These are phyloP conservation scores for Phyllosticta citribraziliensis DNA, from an alignment of 2,329 filamentous ascomycete genomes.

Conservation along the genomic window DNA sequence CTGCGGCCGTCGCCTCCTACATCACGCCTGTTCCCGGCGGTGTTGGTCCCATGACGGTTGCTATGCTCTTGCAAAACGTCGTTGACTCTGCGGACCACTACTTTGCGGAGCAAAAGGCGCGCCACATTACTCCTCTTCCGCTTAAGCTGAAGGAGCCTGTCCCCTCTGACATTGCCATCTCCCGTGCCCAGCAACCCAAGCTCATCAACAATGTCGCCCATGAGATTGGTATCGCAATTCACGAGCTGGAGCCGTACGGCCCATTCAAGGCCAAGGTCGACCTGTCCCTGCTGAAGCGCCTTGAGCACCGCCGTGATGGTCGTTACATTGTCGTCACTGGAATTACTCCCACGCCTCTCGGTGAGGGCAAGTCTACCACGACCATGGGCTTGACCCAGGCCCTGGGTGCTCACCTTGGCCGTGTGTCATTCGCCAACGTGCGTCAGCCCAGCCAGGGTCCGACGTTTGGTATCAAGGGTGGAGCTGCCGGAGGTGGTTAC, in stretches of 20 bases:
- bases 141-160: slow-evolving; percentile 71
- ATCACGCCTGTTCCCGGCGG: slow-evolving; percentile 96
- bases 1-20: slow-evolving; percentile 73
- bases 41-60: slow-evolving; percentile 97
- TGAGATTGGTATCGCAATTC: slow-evolving; percentile 77
- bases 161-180: slow-evolving; percentile 92
- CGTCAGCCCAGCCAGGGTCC: slow-evolving; percentile 94
- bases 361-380: slow-evolving; percentile 96
- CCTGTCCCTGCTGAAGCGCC: slow-evolving; percentile 67
- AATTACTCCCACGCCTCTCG: slow-evolving; percentile 91
- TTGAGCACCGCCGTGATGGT: slow-evolving; percentile 79
- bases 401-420: slow-evolving; percentile 76
- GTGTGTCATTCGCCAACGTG: slow-evolving; percentile 90
- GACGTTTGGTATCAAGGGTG: slow-evolving; percentile 98
- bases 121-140: slow-evolving; percentile 72
- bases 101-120: slow-evolving; percentile 72
- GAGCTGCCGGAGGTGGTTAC: slow-evolving; percentile 93
- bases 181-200: slow-evolving; percentile 83
- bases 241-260: slow-evolving; percentile 90
- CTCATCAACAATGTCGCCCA: slow-evolving; percentile 73
- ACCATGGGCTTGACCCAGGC: slow-evolving; percentile 94
- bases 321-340: slow-evolving; percentile 89
- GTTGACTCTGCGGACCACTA: slow-evolving; percentile 74
- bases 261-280: slow-evolving; percentile 95
- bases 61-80: slow-evolving; percentile 95